Conservation (phyloP, 352 stramenopile species). For the Globisporangium emineosum region DNA sequence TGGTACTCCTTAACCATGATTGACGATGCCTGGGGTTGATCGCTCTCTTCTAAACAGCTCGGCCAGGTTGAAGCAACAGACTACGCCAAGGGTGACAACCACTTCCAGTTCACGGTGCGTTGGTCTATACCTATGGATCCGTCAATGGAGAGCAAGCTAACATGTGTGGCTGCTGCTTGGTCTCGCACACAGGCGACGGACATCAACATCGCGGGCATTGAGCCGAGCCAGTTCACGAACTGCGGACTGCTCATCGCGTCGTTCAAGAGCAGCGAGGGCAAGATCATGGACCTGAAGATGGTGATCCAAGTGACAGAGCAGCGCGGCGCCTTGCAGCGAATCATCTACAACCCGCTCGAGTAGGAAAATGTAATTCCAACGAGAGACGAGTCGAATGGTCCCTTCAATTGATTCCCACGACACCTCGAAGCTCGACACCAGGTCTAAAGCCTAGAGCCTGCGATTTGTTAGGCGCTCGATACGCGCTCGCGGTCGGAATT, state of each 20-base stretch:
- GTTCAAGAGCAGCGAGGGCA: slow-evolving; percentile 65
- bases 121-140: too few relatives aligned
- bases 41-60: slow-evolving; percentile 44
- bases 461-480: background rate
- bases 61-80: slow-evolving; percentile 59
- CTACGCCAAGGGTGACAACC: slow-evolving; percentile 66
- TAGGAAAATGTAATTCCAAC: slow-evolving; percentile 22
- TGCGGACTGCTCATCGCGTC: slow-evolving; percentile 84
- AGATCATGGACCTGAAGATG: slow-evolving; percentile 87
- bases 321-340: slow-evolving; percentile 64
- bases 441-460: background rate
- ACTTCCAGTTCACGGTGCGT: slow-evolving; percentile 85
- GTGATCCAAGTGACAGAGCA: slow-evolving; percentile 86
- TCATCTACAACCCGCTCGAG: slow-evolving; percentile 88
- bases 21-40: background rate
- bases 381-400: too few relatives aligned
- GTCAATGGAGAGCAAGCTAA: too few relatives aligned
- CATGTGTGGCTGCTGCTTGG: too few relatives aligned
- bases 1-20: slow-evolving; percentile 29
- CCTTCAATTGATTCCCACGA: background rate
- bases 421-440: background rate
- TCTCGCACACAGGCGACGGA: slow-evolving; percentile 40
- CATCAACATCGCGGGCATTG: slow-evolving; percentile 72
- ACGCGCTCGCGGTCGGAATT: background rate
- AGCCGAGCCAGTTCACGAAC: slow-evolving; percentile 84